Conservation (phyloP, 345 rosid species). For the Fremontodendron californicum region DNA sequence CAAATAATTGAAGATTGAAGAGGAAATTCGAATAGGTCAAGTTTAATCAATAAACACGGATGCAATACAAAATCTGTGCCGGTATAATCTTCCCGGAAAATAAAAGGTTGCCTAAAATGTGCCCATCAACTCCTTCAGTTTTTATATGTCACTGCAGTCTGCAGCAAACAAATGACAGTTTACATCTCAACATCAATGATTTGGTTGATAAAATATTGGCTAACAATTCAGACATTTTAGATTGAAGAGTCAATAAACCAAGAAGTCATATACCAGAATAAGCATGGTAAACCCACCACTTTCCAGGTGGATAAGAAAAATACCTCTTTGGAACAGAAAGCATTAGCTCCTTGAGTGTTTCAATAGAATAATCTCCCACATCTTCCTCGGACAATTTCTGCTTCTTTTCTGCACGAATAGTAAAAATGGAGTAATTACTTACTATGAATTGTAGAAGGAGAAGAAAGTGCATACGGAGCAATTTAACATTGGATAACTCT, state of each 20-base stretch:
- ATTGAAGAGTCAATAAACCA: neutral
- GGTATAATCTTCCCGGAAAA: neutral
- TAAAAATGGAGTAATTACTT: conserved; percentile 3
- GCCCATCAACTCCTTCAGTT: neutral
- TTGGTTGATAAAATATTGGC: neutral
- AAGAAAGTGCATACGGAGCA: neutral
- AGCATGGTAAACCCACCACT: neutral
- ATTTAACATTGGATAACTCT: neutral
- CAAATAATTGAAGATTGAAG: neutral
- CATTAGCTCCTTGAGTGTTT: conserved; percentile 33
- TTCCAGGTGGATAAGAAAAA: neutral
- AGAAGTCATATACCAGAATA: neutral
- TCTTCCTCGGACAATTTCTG: conserved; percentile 22
- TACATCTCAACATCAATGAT: neutral
- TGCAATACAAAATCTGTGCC: neutral
- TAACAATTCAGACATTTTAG: neutral
- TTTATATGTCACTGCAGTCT: neutral
- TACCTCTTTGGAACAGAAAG: conserved; percentile 56
- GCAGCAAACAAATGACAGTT: neutral
- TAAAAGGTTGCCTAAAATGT: neutral
- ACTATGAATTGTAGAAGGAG: neutral
- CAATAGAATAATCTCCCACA: conserved; percentile 19
- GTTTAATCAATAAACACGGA: neutral
- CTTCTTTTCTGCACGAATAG: conserved; percentile 28
- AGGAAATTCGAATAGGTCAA: neutral